phyloP scores from a whole-genome alignment of 1,139 yeast species.

The Kluyveromyces sp. region DNA sequence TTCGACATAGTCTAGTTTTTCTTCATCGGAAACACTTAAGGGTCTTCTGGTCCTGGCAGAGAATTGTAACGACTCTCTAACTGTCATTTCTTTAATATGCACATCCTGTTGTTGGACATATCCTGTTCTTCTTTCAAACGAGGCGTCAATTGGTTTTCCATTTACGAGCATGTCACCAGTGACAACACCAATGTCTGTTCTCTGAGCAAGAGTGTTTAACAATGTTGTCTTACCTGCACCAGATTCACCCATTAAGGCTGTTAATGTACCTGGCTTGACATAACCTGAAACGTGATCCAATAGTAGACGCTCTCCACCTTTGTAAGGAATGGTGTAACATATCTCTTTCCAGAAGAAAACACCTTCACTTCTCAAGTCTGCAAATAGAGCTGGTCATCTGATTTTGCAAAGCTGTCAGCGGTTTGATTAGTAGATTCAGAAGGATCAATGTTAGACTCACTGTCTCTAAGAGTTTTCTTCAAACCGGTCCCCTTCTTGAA shows the following conservation, averaged over 20 bases:
- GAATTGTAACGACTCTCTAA: slow-evolving; percentile 46
- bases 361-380: slow-evolving; percentile 26
- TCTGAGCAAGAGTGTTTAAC: slow-evolving; percentile 48
- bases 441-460: slow-evolving; percentile 13
- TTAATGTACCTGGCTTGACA: slow-evolving; percentile 47
- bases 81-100: slow-evolving; percentile 46
- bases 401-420: slow-evolving; percentile 29
- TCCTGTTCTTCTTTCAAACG: slow-evolving; percentile 51
- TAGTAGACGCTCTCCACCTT: slow-evolving; percentile 31
- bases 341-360: slow-evolving; percentile 41
- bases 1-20: slow-evolving; percentile 45
- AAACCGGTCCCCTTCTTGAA: slow-evolving; percentile 30
- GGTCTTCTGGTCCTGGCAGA: slow-evolving; percentile 51
- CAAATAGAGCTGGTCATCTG: slow-evolving; percentile 44
- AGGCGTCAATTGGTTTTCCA: slow-evolving; percentile 40
- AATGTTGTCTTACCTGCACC: slow-evolving; percentile 69
- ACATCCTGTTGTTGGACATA: slow-evolving; percentile 58
- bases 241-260: slow-evolving; percentile 64
- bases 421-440: slow-evolving; percentile 27
- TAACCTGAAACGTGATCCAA: slow-evolving; percentile 44
- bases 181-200: slow-evolving; percentile 45
- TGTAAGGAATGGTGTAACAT: slow-evolving; percentile 34
- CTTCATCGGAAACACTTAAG: slow-evolving; percentile 38
- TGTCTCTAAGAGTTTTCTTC: slow-evolving; percentile 4
- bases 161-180: slow-evolving; percentile 54